Base-by-base conservation (phyloP, 352 stramenopile species). In the Phytopythium vexans region DNA sequence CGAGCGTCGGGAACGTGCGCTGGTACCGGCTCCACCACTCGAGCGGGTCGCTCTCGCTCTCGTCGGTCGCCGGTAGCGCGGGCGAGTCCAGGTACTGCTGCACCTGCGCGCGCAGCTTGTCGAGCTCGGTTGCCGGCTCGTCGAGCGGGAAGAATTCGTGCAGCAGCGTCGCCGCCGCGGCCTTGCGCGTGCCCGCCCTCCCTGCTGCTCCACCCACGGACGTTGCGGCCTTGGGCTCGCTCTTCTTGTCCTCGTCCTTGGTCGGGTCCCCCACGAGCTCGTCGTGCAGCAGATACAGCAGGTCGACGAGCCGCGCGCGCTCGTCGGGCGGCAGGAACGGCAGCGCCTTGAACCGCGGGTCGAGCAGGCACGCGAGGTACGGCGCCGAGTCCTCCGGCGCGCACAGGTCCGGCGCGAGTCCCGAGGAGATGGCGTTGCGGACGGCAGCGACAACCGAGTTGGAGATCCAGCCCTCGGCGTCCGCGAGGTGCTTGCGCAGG, bases 1-100 rank as follows among this genome's bases (percentile, higher is more conserved):
- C 76, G 12, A 93, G 55, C 27, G 67, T 78, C 32, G 80, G 80
- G 44, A 90, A 89, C 37, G 77, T 65, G 5, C 79, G 80, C 37
- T 82, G 74, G 37, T 91, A 88, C 3, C 81, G 76, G 58, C 72
- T 86, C 82, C 82, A 93, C 82, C 82, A 93, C 47, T 88, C 80
- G 2, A 93, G 65, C n/a, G 80, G 80, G 34, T 93, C 82, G 49
- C 86, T 86, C 52, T 88, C 82, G 38, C 62, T 72, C 47, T 89
- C 72, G 53, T 89, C 75, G 3, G 78, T 87, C 4, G 80, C 70
- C 7, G 80, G 76, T 6, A 90, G 49, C 8, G 69, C 77, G 1
- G 82, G 77, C 0, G 82, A 88, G 46, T 88, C 77, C 32, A 93
- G 52, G 45, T 89, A 92, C 27, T 85, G 74, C 56, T 88, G 74